Base-by-base conservation (phyloP, 2,329 filamentous ascomycete species). In the Aureobasidium mangrovei region DNA sequence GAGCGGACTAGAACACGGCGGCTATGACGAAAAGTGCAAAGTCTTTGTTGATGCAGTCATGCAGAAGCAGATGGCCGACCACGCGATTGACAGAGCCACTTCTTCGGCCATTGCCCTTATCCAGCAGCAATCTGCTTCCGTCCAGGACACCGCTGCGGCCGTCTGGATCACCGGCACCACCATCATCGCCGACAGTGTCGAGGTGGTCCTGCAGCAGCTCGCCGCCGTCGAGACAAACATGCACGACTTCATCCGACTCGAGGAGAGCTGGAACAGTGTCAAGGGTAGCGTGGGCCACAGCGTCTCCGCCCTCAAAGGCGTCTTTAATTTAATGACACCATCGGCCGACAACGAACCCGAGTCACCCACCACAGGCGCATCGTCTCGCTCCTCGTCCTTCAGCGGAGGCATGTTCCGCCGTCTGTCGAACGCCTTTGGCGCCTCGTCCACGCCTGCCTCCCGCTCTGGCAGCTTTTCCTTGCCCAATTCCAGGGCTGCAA, bases 41-140 rank as follows among this genome's bases (percentile, higher is more conserved):
- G 59, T 74, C n/a, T 67, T 69, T 41, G 71, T 75, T 49, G 71
- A 75, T 56, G 66, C 70, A 24, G 65, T 64, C 32, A 72, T 74
- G 63, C 71, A 74, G 59, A 69, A 69, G 55, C 71, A 71, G 55
- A 71, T 72, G 64, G 69, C 71, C 4, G 72, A 72, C 52, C 69
- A 71, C 58, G 71, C 72, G 4, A 74, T 75, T 36, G 72, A 75
- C 62, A 74, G 73, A 59, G 71, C 72, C 40, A 68, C 68, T 27
- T 73, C 70, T 56, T 72, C 71, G 2, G 71, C 71, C 31, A 67
- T 72, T 51, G 65, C 67, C 8, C 64, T 75, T 24, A 74, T 76
- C 56, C 65, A 74, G 51, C 61, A 66, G n/a, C 71, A 74, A 58
- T 67, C 70, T 9, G 53, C 53, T 7, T 58, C 69, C 18, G 66